Evolutionary conservation across 768 basidiomycete species (phyloP).

Genomic region (Boletales sp.): DNA sequence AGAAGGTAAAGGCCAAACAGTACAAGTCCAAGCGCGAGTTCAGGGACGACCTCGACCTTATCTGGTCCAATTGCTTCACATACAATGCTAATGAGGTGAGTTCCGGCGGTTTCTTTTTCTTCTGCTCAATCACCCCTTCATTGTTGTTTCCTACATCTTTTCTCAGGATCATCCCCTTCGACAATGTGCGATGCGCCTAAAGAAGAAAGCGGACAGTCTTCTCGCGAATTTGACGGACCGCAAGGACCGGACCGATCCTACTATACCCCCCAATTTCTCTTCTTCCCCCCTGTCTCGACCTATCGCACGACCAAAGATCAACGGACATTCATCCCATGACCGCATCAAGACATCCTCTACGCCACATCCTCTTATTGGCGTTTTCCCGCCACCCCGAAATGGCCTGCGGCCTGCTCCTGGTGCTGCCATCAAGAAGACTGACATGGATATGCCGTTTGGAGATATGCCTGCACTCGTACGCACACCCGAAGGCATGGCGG

Average conservation of each 20-base stretch:
- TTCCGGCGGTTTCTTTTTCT: constrained; percentile 11
- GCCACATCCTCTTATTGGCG: constrained; percentile 4
- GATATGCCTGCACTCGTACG: constrained; percentile 70
- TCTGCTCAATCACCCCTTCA: neutral
- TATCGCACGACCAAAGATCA: constrained; percentile 42
- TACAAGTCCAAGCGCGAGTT: constrained; percentile 96
- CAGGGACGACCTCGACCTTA: constrained; percentile 89
- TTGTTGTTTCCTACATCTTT: neutral
- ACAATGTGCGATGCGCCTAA: constrained; percentile 74
- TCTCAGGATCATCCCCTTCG: constrained; percentile 84
- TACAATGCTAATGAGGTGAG: constrained; percentile 91
- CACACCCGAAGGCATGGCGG: constrained; percentile 69
- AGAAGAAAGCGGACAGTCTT: constrained; percentile 80
- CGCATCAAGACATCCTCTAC: constrained; percentile 23
- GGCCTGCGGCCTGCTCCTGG: constrained; percentile 13
- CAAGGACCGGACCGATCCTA: constrained; percentile 72
- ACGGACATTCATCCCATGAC: constrained; percentile 34
- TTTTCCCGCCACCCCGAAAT: constrained; percentile 11
- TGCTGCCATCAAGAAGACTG: constrained; percentile 10
- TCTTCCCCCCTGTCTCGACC: constrained; percentile 20
- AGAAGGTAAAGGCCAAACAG: constrained; percentile 86
- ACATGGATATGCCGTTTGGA: constrained; percentile 49
- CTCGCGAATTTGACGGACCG: constrained; percentile 88
- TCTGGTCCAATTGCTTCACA: constrained; percentile 92
- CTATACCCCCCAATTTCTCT: constrained; percentile 50